phyloP scores from a whole-genome alignment of 352 stramenopile species.

The Phytophthora sp. region DNA sequence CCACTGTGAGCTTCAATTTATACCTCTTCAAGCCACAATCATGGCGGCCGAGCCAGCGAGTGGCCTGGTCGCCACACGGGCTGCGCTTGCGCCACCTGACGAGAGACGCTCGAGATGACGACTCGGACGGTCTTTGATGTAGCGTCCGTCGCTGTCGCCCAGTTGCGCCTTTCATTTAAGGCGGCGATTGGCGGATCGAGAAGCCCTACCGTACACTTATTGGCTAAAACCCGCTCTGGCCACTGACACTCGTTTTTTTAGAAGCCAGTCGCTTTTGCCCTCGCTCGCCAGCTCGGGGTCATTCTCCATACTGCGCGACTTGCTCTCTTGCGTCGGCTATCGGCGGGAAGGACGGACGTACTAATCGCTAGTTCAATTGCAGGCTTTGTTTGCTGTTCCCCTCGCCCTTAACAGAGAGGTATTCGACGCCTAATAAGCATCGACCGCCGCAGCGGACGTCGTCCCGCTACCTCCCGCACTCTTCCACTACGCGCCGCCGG shows the following conservation, averaged over 20 bases:
- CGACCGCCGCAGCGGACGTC: not conserved
- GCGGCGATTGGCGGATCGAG: constrained; percentile 9
- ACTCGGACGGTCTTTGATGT: constrained; percentile 6
- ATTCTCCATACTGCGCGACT: constrained; percentile 41
- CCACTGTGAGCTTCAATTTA: not conserved
- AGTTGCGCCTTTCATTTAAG: constrained; percentile 20
- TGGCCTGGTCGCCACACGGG: constrained; percentile 18
- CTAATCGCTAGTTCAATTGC: constrained; percentile 6
- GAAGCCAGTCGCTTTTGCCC: constrained; percentile 36
- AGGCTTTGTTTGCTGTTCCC: not conserved
- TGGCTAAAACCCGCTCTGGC: constrained; percentile 22
- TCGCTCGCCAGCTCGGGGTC: constrained; percentile 14
- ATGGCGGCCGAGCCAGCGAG: not conserved
- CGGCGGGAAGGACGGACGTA: constrained; percentile 15
- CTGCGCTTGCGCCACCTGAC: constrained; percentile 28
- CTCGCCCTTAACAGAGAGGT: constrained; percentile 1
- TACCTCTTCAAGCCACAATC: constrained; percentile 1
- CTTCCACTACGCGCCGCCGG: constrained; percentile 8
- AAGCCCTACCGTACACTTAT: not conserved
- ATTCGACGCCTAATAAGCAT: not conserved
- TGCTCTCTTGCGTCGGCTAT: not conserved
- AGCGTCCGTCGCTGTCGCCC: constrained; percentile 24
- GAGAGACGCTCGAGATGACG: constrained; percentile 20
- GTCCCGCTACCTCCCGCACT: not conserved
- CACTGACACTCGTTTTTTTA: constrained; percentile 29